These are phyloP conservation scores for Candida pini DNA, from an alignment of 805 yeast genomes.

Conservation along the genomic window DNA sequence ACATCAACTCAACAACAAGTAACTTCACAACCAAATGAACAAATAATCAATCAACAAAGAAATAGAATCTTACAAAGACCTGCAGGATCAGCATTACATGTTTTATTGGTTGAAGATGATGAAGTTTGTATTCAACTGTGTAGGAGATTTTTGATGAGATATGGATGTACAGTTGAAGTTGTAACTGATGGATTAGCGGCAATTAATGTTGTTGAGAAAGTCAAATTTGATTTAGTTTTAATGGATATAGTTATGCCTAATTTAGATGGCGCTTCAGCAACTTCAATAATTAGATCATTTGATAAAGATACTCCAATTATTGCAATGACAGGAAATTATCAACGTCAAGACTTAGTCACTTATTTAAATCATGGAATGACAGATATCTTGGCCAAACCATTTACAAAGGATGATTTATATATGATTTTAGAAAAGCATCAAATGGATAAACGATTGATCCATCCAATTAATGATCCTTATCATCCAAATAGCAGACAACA, in stretches of 20 bases:
- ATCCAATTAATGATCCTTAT: slow-evolving; percentile 19
- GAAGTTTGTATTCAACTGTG: slow-evolving; percentile 79
- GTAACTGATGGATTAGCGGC: slow-evolving; percentile 92
- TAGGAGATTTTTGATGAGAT: slow-evolving; percentile 72
- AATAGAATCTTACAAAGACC: slow-evolving; percentile 23
- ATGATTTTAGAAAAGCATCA: slow-evolving; percentile 72
- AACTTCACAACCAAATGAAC: background rate
- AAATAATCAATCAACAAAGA: no score
- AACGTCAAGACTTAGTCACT: slow-evolving; percentile 72
- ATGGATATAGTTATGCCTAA: slow-evolving; percentile 93
- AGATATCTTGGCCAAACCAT: slow-evolving; percentile 90
- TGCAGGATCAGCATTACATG: slow-evolving; percentile 47
- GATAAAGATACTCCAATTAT: slow-evolving; percentile 85
- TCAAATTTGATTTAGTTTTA: slow-evolving; percentile 67
- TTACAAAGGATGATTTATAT: slow-evolving; percentile 80
- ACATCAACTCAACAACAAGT: slow-evolving; percentile 1
- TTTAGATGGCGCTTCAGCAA: slow-evolving; percentile 84
- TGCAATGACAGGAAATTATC: slow-evolving; percentile 90
- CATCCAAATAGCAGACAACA: slow-evolving; percentile 8
- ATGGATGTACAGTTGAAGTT: slow-evolving; percentile 89
- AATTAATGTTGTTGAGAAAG: slow-evolving; percentile 65
- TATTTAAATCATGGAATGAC: slow-evolving; percentile 87
- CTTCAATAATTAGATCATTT: slow-evolving; percentile 79
- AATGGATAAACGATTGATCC: slow-evolving; percentile 33
- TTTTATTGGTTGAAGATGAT: slow-evolving; percentile 74